Base-by-base conservation (phyloP, 2,329 filamentous ascomycete species). In the Lachnellula cervina region DNA sequence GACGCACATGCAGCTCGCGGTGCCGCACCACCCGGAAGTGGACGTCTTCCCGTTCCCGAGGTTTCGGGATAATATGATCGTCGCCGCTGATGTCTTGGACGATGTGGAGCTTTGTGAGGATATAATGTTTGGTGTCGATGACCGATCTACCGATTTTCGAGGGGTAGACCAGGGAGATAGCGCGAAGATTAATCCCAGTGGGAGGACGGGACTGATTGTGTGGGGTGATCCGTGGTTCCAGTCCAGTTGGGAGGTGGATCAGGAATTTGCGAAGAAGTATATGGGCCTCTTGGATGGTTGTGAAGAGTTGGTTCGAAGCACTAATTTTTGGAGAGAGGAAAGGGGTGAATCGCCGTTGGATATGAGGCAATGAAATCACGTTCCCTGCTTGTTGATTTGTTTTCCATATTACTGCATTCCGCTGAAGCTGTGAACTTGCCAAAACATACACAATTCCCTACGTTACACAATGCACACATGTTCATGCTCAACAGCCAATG, bases 171-270 rank as follows among this genome's bases (percentile, higher is more conserved):
- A 42, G 2, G 28, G 44, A 17, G 32, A 37, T 3, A 11, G 34
- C 21, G 42, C 60, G 17, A 6, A 40, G 17, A 37, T 21, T 21
- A n/a, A 44, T 13, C 9, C 4, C 14, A 46, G 37, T 32, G 55
- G 63, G 19, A 62, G 61, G 49, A 65, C 70, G 11, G 71, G 68
- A 2, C 43, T 80, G 1, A 67, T 80, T 13, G 74, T 80, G 1
- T 81, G 78, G 79, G 75, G 76, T 0, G 73, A 77, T 5, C 69
- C 77, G 0, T 75, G 72, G 68, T 71, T 79, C 37, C 54, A 69
- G 2, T 57, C 58, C 0, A 74, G 71, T 9, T 81, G 78, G 79
- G 79, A 81, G 59, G 68, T 75, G 1, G 78, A 71, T 0, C 69
- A 71, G 8, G 54, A 57, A 0, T 80, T 82, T 59, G 59, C 76